Conservation (phyloP, 208 protist genomes). For the Trypanosoma cruzi region DNA sequence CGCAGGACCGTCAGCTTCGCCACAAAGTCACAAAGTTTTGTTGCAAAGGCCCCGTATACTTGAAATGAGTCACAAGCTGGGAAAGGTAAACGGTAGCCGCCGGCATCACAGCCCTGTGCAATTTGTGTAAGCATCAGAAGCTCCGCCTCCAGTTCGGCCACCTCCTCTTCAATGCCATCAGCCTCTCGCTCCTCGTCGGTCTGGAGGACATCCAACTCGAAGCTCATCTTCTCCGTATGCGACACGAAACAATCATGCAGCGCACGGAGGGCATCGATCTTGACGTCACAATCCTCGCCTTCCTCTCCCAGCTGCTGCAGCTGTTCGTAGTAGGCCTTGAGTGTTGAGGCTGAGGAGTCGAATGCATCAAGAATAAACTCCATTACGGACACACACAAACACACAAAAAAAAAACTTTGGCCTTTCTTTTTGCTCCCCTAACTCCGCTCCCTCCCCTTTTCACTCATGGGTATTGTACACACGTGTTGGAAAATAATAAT, state of each 20-base stretch:
- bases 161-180: conserved; percentile 23
- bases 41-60: conserved; percentile 31
- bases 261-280: conserved; percentile 22
- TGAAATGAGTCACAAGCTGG: neutral
- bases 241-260: conserved; percentile 22
- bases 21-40: conserved; percentile 53
- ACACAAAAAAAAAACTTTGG: conserved; percentile 13
- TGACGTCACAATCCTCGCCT: neutral
- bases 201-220: conserved; percentile 16
- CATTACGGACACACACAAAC: conserved; percentile 11
- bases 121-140: conserved; percentile 4
- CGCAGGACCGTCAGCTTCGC: conserved; percentile 49
- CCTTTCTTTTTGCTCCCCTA: neutral
- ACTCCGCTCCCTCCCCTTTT: neutral
- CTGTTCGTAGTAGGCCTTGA: conserved; percentile 6
- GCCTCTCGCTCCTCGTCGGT: conserved; percentile 40
- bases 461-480: neutral
- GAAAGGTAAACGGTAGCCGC: neutral
- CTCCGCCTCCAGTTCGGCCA: conserved; percentile 21
- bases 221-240: conserved; percentile 12
- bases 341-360: conserved; percentile 13
- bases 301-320: neutral
- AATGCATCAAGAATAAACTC: conserved; percentile 17
- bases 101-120: neutral
- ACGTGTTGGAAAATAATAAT: neutral